phyloP scores from a whole-genome alignment of 192 early-diverging fungal genomes.

The Backusella liffmaniae region DNA sequence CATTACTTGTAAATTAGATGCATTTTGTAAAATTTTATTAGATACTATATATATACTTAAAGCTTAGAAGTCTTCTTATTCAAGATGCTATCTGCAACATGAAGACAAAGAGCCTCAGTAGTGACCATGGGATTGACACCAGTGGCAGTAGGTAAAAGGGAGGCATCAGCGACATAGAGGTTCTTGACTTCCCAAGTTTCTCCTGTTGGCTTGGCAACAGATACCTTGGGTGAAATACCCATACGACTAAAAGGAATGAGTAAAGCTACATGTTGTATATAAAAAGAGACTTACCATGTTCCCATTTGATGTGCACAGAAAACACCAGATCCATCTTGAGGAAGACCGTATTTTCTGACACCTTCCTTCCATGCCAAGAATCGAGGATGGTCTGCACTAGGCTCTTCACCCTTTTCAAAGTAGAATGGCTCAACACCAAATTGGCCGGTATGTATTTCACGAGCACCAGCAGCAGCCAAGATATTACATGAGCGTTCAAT shows the following conservation, averaged over 20 bases:
- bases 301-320: slow-evolving; percentile 71
- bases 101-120: slow-evolving; percentile 29
- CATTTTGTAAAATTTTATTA: neutral
- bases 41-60: neutral
- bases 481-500: slow-evolving; percentile 43
- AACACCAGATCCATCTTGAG: slow-evolving; percentile 32
- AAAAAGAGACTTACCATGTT: slow-evolving; percentile 41
- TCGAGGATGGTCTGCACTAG: slow-evolving; percentile 27
- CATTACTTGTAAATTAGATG: no score
- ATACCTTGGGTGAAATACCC: slow-evolving; percentile 50
- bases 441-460: slow-evolving; percentile 54
- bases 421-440: slow-evolving; percentile 40
- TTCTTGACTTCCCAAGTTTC: slow-evolving; percentile 72
- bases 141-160: slow-evolving; percentile 66
- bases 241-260: slow-evolving; percentile 48
- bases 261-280: neutral
- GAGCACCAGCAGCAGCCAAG: slow-evolving; percentile 66
- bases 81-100: slow-evolving; percentile 35
- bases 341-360: slow-evolving; percentile 33
- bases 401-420: slow-evolving; percentile 30
- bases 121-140: slow-evolving; percentile 73
- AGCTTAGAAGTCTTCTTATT: slow-evolving; percentile 9
- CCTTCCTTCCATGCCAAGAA: slow-evolving; percentile 31
- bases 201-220: slow-evolving; percentile 66
- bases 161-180: slow-evolving; percentile 73